A percentile compares a stretch with the other conserved stretches of the same genome.
These are phyloP conservation scores for Termitomyces sp. DNA, from an alignment of 768 basidiomycete genomes.

Conservation along the genomic window DNA sequence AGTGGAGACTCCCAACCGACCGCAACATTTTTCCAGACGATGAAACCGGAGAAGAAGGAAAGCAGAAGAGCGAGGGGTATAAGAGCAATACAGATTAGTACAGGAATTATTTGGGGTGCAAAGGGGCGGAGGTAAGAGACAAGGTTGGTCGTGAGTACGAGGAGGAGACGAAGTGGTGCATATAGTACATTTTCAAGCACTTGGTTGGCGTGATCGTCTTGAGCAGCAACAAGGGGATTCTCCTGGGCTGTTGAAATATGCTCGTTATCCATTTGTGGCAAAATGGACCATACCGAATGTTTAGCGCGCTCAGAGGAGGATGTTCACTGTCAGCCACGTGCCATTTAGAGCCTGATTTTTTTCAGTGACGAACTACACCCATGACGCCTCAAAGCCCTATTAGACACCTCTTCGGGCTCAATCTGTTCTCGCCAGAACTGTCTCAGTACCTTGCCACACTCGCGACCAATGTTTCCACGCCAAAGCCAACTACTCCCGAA, in stretches of 20 bases:
- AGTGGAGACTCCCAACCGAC: slow-evolving; percentile 68
- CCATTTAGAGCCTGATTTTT: too few species aligned
- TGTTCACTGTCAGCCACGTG: slow-evolving; percentile 5
- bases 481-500: slow-evolving; percentile 43
- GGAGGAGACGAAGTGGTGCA: slow-evolving; percentile 11
- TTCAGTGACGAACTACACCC: not conserved
- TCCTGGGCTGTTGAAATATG: slow-evolving; percentile 19
- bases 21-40: slow-evolving; percentile 73
- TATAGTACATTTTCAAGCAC: slow-evolving; percentile 13
- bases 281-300: slow-evolving; percentile 3
- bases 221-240: not conserved
- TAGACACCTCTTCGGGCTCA: slow-evolving; percentile 47
- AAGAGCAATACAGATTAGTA: slow-evolving; percentile 57
- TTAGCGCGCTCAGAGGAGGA: not conserved
- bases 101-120: slow-evolving; percentile 64
- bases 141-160: slow-evolving; percentile 19
- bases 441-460: slow-evolving; percentile 41
- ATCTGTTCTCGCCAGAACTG: slow-evolving; percentile 48
- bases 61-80: slow-evolving; percentile 62
- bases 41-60: slow-evolving; percentile 66
- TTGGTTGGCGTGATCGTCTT: slow-evolving; percentile 11
- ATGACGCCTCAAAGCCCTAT: slow-evolving; percentile 10
- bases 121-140: slow-evolving; percentile 45
- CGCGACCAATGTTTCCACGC: slow-evolving; percentile 21
- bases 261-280: slow-evolving; percentile 18